Percentiles rank a stretch among this genome's conserved stretches.
Conservation (phyloP, 2,329 filamentous ascomycete species). For the Colletotrichum tamarilloi region DNA sequence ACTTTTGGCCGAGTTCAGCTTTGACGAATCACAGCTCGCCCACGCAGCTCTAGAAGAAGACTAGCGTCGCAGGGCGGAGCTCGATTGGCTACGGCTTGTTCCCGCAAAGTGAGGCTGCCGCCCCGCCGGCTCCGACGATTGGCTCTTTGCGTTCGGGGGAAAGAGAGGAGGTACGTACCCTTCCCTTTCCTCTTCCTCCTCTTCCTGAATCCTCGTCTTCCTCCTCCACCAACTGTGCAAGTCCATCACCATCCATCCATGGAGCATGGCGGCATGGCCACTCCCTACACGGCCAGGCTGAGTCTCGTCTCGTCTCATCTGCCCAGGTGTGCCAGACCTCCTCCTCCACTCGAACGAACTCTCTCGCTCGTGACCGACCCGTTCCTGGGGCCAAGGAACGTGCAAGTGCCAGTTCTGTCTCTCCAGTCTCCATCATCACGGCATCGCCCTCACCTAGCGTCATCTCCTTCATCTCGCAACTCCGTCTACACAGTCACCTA, state of each 20-base stretch:
- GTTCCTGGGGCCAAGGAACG: background rate
- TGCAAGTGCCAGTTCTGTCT: background rate
- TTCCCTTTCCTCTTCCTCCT: background rate
- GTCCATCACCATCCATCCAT: background rate
- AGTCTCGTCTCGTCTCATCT: conserved; percentile 16
- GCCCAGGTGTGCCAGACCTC: background rate
- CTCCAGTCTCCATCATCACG: background rate
- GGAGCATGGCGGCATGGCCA: background rate
- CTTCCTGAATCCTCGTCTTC: background rate
- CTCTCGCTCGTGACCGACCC: background rate
- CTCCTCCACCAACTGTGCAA: background rate
- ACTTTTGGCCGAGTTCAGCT: background rate
- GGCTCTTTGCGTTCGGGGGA: conserved; percentile 14
- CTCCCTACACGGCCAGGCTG: background rate
- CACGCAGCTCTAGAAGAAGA: background rate
- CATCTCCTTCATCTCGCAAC: background rate
- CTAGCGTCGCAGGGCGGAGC: conserved; percentile 12
- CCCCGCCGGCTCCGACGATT: conserved; percentile 21
- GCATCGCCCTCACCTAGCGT: background rate
- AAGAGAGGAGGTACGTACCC: background rate
- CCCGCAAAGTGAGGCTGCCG: conserved; percentile 35
- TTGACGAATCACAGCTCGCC: background rate
- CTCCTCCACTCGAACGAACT: conserved; percentile 11
- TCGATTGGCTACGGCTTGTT: conserved; percentile 31
- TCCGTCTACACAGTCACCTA: background rate